phyloP scores from a whole-genome alignment of 352 stramenopile species.

The Phytophthora sp. region DNA sequence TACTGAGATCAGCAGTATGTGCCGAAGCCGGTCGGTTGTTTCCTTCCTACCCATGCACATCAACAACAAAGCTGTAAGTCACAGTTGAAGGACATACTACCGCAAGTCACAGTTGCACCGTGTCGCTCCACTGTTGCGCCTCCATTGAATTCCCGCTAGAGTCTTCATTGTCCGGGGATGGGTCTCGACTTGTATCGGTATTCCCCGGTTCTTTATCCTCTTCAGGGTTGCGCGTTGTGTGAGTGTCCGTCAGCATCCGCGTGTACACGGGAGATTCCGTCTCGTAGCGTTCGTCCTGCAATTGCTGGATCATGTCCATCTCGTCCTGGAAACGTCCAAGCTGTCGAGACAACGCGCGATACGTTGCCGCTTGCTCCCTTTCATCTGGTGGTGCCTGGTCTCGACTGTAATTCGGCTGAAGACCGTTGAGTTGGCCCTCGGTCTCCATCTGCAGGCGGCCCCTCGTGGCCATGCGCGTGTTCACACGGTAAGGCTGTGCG shows the following conservation, averaged over 20 bases:
- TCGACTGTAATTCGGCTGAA: neutral
- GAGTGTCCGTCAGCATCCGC: too few relatives aligned
- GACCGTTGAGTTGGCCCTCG: neutral
- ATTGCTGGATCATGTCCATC: neutral
- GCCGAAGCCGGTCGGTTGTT: neutral
- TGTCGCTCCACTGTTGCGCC: constrained; percentile 23
- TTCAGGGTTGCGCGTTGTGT: too few relatives aligned
- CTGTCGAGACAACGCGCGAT: neutral
- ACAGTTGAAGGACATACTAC: neutral
- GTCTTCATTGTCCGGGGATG: constrained; percentile 10
- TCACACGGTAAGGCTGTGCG: constrained; percentile 9
- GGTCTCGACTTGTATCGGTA: too few relatives aligned
- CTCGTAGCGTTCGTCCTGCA: constrained; percentile 5
- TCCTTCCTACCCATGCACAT: constrained; percentile 14
- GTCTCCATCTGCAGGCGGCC: too few relatives aligned
- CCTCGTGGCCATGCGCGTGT: neutral
- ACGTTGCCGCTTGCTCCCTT: neutral
- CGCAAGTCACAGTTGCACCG: neutral
- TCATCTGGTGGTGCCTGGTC: neutral
- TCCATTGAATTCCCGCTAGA: constrained; percentile 17
- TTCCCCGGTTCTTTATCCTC: constrained; percentile 7
- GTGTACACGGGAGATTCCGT: constrained; percentile 4
- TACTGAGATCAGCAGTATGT: neutral
- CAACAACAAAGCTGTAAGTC: neutral
- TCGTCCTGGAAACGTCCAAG: neutral